A percentile compares a stretch with the other conserved stretches of the same genome.
phyloP scores from a whole-genome alignment of 2,329 filamentous ascomycete genomes.

The Tolypocladium sp. region DNA sequence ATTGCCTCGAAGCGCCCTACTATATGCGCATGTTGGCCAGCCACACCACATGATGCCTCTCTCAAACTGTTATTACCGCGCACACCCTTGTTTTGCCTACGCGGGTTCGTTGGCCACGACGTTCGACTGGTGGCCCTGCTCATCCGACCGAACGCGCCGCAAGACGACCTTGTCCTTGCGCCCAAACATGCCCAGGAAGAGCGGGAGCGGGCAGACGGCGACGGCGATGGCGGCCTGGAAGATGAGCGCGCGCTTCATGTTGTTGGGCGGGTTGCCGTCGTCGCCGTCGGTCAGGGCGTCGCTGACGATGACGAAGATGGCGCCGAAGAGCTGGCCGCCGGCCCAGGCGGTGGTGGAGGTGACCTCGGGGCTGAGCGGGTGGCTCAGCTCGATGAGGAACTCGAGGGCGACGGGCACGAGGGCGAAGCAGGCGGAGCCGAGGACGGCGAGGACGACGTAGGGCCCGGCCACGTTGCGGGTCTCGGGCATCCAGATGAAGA shows the following conservation, averaged over 20 bases:
- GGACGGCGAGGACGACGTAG: slow-evolving; percentile 63
- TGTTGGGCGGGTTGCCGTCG: slow-evolving; percentile 48
- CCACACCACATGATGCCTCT: background rate
- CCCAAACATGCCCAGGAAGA: slow-evolving; percentile 65
- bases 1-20: background rate
- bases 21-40: background rate
- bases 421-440: slow-evolving; percentile 73
- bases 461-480: slow-evolving; percentile 55
- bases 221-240: slow-evolving; percentile 69
- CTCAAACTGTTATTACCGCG: background rate
- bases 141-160: slow-evolving; percentile 39
- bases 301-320: slow-evolving; percentile 73
- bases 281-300: slow-evolving; percentile 57
- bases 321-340: slow-evolving; percentile 78
- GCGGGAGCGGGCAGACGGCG: slow-evolving; percentile 54
- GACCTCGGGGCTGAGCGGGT: slow-evolving; percentile 79
- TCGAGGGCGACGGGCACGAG: slow-evolving; percentile 81
- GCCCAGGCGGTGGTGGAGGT: slow-evolving; percentile 78
- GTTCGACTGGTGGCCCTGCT: slow-evolving; percentile 7
- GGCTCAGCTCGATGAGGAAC: slow-evolving; percentile 76
- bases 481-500: slow-evolving; percentile 67
- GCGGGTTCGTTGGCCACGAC: background rate
- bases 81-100: background rate
- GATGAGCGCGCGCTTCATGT: slow-evolving; percentile 68
- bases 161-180: slow-evolving; percentile 39